Base-by-base conservation (phyloP, 805 yeast genomes). In the Teunomyces cretensis region DNA sequence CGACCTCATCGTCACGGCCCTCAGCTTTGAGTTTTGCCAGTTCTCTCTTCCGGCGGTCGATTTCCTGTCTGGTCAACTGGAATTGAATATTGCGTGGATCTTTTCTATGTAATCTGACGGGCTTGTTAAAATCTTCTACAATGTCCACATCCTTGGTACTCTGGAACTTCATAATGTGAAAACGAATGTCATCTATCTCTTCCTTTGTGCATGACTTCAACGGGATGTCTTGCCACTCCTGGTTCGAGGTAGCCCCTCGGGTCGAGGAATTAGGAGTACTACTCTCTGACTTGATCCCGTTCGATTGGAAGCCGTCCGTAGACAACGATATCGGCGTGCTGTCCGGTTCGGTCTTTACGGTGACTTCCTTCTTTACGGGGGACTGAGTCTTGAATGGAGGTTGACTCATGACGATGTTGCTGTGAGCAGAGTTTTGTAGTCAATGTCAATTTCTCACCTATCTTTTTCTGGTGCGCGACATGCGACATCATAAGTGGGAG, bases 1-100 rank as follows among this genome's bases (percentile, higher is more conserved):
- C 42, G 15, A 38, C 22, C 26, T 43, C 40, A 13, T 43, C 39
- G 33, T 22, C 38, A 8, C 38, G 28, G 13, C 22, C 51, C 38
- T 45, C 53, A 43, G n/a, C 16, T 42, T 50, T 49, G 16, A 51
- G 58, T 35, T 53, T 57, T 33, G 58, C 64, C 12, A 55, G 50
- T 53, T 65, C 65, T 59, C 70, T 52, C 59, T 71, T 62, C 58
- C 76, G 53, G 42, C 75, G 79, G 42, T 85, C 92, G 53, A 86
- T 78, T 59, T 87, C 94, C 46, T 84, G 81, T 55, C 90, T 68
- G 2, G 91, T 83, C 54, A 89, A 71, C 63, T 89, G 95, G 59
- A 87, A 87, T 62, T 91, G 97, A 60, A 92, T 72, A 61, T 88
- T 88, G 58, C 89, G 80, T 1, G 99, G 97, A 64, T 92, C 98